Conservation (phyloP, 208 protist species). For the Trichomonas tenax region DNA sequence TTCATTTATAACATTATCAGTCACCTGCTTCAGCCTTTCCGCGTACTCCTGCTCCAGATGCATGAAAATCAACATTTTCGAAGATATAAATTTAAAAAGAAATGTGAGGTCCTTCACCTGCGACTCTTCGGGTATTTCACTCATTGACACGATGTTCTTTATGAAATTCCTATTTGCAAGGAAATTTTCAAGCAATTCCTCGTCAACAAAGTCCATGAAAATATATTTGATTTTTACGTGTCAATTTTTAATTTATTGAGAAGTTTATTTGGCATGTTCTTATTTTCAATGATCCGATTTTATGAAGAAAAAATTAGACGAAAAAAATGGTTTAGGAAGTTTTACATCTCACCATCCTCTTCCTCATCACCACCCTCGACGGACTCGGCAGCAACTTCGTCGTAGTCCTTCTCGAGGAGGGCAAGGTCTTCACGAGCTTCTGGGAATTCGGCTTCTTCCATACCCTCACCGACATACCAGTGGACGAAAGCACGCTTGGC, state of each 20-base stretch:
- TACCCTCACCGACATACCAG: conserved; percentile 58
- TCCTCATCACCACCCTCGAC: conserved; percentile 36
- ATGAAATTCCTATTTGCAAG: background rate
- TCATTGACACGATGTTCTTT: background rate
- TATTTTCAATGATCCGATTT: too few species aligned
- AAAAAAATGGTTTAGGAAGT: too few species aligned
- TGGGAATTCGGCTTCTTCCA: conserved; percentile 58
- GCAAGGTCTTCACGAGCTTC: conserved; percentile 55
- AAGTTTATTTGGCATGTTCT: too few species aligned
- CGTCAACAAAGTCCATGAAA: too few species aligned
- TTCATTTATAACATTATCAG: background rate
- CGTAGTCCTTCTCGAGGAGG: conserved; percentile 51
- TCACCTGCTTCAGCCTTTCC: background rate
- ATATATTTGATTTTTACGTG: too few species aligned
- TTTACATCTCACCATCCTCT: conserved; percentile 29
- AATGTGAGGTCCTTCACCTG: background rate
- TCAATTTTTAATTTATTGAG: too few species aligned
- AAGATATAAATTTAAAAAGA: background rate
- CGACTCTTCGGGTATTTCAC: background rate
- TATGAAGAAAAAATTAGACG: too few species aligned
- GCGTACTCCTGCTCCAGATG: background rate
- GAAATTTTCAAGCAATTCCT: too few species aligned
- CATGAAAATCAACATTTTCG: background rate
- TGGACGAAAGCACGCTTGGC: conserved; percentile 58
- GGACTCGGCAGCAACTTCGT: conserved; percentile 48